phyloP scores from a whole-genome alignment of 2,329 filamentous ascomycete species.

The Pseudogymnoascus sp. region DNA sequence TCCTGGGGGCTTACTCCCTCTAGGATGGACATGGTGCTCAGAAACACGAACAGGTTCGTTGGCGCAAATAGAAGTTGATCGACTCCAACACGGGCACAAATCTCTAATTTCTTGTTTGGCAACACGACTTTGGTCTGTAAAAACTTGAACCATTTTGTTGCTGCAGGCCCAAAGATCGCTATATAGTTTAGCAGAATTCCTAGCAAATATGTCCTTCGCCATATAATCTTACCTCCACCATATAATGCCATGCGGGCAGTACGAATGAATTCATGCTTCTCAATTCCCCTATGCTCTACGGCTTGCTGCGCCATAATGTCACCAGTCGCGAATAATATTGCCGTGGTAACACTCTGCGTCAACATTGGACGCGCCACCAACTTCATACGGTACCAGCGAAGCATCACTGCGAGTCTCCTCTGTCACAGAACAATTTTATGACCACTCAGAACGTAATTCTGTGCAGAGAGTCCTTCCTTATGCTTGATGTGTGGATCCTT shows the following conservation, averaged over 20 bases:
- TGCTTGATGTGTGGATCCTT: neutral
- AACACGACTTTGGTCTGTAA: conserved; percentile 54
- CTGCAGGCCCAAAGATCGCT: conserved; percentile 63
- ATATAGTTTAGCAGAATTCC: conserved; percentile 13
- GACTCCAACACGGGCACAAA: conserved; percentile 51
- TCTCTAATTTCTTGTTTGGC: conserved; percentile 47
- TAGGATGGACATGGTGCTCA: conserved; percentile 59
- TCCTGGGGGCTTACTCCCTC: conserved; percentile 51
- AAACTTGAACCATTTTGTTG: conserved; percentile 62
- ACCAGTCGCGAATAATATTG: conserved; percentile 84
- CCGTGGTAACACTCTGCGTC: conserved; percentile 84
- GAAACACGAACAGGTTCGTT: conserved; percentile 54
- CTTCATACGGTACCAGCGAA: conserved; percentile 60
- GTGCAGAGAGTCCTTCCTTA: too few relatives aligned
- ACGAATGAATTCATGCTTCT: conserved; percentile 65
- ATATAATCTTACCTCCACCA: conserved; percentile 54
- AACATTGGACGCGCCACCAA: conserved; percentile 75
- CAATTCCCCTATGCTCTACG: conserved; percentile 70
- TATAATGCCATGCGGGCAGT: conserved; percentile 75
- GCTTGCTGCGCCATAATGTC: conserved; percentile 86
- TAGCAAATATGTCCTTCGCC: neutral
- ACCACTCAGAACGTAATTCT: neutral
- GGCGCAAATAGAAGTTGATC: conserved; percentile 62
- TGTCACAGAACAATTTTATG: neutral
- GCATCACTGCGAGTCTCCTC: neutral